Base-by-base conservation (phyloP, 495 filamentous ascomycete genomes). In the Talaromyces thailandensis region DNA sequence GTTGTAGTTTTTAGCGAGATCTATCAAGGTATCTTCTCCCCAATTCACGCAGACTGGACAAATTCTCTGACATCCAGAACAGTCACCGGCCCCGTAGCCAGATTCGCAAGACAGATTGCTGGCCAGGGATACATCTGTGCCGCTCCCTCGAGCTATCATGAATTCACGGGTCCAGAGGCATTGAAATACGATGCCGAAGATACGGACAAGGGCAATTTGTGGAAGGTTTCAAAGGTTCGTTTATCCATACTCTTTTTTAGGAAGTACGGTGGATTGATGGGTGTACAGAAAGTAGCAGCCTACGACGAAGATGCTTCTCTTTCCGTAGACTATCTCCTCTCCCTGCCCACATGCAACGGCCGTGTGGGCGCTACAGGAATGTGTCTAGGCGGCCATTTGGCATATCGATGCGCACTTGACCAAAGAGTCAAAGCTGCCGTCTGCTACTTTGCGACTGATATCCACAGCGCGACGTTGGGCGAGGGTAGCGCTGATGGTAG, bases 1-100 rank as follows among this genome's bases (percentile, higher is more conserved):
- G 90, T 98, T 1, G 89, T 91, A 6, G 76, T 96, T 48, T 98
- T 96, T 73, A 92, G 88, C 70, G 93, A 97, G 76, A 97, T 97
- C 66, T 97, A 97, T 69, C 93, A 97, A 86, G 92, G 92, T 92
- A 73, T 24, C 67, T 58, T 35, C 66, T 56, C 48, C 32, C 51
- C 43, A 9, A n/a, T 45, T 64, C 56, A 16, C 12, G 35, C 40
- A 21, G 55, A 51, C 4, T 21, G 26, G 31, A 52, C 28, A 32
- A 31, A 14, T 12, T 23, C 11, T 11, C n/a, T 40, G 25, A 56
- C 11, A 28, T 2, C n/a, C 16, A n/a, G 4, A n/a, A 62, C 57
- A 96, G 93, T 97, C 14, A 96, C 93, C 62, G 93, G 93, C 0
- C 93, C 93, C 2, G 93, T 98, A 21, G 83, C 88, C 45, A 87